These are phyloP conservation scores for Erigeron philadelphicus DNA, from an alignment of 140 eudicot genomes.

Conservation along the genomic window DNA sequence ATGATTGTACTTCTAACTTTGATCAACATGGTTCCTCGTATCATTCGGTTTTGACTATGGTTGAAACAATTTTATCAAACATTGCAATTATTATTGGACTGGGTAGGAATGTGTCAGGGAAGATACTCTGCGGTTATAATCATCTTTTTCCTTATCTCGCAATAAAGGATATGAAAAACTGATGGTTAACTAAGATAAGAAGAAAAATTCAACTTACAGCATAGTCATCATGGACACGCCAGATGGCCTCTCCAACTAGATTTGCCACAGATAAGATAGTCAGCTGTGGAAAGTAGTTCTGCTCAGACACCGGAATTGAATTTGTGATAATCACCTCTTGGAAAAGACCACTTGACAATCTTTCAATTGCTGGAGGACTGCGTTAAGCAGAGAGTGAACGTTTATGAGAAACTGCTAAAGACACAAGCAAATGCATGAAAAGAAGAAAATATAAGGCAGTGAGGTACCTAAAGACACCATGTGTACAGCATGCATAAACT, in stretches of 20 bases:
- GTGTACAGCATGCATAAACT: slow-evolving; percentile 98
- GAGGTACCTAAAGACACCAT: slow-evolving; percentile 77
- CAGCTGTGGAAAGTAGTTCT: slow-evolving; percentile 80
- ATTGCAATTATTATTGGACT: background rate
- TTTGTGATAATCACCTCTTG: slow-evolving; percentile 95
- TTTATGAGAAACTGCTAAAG: background rate
- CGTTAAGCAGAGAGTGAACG: slow-evolving; percentile 11
- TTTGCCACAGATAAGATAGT: slow-evolving; percentile 91
- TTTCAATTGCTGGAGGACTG: slow-evolving; percentile 98
- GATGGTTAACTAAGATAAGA: background rate
- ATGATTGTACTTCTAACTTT: background rate
- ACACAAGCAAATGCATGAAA: background rate
- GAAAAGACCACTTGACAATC: slow-evolving; percentile 87
- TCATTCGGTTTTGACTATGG: background rate
- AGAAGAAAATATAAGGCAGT: background rate
- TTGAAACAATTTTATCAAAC: background rate
- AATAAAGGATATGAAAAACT: background rate
- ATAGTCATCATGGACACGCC: slow-evolving; percentile 95
- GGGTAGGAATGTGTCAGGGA: background rate
- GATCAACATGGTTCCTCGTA: background rate
- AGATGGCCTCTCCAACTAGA: slow-evolving; percentile 88
- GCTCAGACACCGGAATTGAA: slow-evolving; percentile 76
- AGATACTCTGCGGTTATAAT: background rate
- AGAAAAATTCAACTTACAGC: slow-evolving; percentile 48
- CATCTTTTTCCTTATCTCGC: background rate